These are phyloP conservation scores for Lichtheimia ramosa DNA, from an alignment of 371 early-diverging fungal species.

Conservation along the genomic window DNA sequence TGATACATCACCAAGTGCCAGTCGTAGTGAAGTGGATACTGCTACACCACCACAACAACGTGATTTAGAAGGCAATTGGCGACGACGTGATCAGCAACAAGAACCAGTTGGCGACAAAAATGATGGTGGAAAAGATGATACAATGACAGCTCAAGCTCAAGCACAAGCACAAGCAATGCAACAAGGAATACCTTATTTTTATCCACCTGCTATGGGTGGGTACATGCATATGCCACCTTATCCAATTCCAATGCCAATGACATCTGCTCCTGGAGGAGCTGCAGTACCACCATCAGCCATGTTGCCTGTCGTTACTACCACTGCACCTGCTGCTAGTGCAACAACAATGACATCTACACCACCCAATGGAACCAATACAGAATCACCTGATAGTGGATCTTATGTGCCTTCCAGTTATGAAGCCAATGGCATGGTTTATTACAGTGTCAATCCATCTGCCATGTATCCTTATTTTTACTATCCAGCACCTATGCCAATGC, in stretches of 20 bases:
- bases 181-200: conserved; percentile 7
- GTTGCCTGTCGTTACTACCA: no score
- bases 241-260: conserved; percentile 22
- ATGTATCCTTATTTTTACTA: conserved; percentile 31
- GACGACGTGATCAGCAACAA: conserved; percentile 13
- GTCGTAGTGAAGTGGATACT: conserved; percentile 15
- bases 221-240: conserved; percentile 10
- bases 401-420: conserved; percentile 24
- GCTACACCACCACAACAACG: conserved; percentile 7
- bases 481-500: conserved; percentile 11
- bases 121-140: no score
- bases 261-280: conserved; percentile 5
- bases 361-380: conserved; percentile 1
- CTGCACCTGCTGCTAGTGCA: neutral
- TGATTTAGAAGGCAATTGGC: conserved; percentile 20
- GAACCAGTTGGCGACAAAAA: neutral
- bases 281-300: neutral
- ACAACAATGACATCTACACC: neutral
- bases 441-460: conserved; percentile 29
- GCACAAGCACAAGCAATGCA: conserved; percentile 9
- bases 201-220: conserved; percentile 12
- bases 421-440: conserved; percentile 45
- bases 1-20: conserved; percentile 12
- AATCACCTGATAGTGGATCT: no score
- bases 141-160: neutral